Percentiles rank a stretch among this genome's conserved stretches.
Evolutionary conservation across 768 basidiomycete species (phyloP).

Genomic region (Tephrocybe sp.): DNA sequence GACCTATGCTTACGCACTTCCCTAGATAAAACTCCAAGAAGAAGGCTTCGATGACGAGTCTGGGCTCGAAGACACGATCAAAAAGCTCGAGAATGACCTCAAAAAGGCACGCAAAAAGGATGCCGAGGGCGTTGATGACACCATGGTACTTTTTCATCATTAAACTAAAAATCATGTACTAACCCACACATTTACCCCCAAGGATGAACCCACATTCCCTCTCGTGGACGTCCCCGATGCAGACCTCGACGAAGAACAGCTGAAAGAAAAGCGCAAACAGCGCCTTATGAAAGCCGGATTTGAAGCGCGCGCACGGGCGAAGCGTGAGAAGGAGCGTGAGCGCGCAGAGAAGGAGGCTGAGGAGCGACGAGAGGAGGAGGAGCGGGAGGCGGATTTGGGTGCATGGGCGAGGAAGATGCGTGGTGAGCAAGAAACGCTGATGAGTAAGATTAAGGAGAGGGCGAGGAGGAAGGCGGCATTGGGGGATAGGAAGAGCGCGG

Average conservation of each 20-base stretch:
- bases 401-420: slow-evolving; percentile 78
- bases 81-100: slow-evolving; percentile 79
- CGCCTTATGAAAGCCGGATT: slow-evolving; percentile 90
- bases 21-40: slow-evolving; percentile 57
- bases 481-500: slow-evolving; percentile 90
- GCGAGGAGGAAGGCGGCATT: slow-evolving; percentile 77
- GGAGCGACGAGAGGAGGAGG: slow-evolving; percentile 77
- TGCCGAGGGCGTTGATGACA: slow-evolving; percentile 65
- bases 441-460: slow-evolving; percentile 84
- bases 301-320: slow-evolving; percentile 82
- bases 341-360: slow-evolving; percentile 67
- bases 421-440: slow-evolving; percentile 84
- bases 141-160: slow-evolving; percentile 31
- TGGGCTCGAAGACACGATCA: slow-evolving; percentile 78
- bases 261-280: slow-evolving; percentile 96
- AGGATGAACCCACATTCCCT: slow-evolving; percentile 88
- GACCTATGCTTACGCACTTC: too few relatives aligned
- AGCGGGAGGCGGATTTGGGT: slow-evolving; percentile 66
- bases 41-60: slow-evolving; percentile 81
- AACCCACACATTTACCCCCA: not conserved
- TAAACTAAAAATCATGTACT: not conserved
- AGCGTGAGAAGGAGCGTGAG: slow-evolving; percentile 87
- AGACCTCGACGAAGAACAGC: slow-evolving; percentile 84
- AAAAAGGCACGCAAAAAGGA: slow-evolving; percentile 84
- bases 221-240: slow-evolving; percentile 90